Evolutionary conservation across 768 basidiomycete genomes (phyloP), one percentile per base, ranked within the genome.

Genomic region (Glaciozyma antarctica): DNA sequence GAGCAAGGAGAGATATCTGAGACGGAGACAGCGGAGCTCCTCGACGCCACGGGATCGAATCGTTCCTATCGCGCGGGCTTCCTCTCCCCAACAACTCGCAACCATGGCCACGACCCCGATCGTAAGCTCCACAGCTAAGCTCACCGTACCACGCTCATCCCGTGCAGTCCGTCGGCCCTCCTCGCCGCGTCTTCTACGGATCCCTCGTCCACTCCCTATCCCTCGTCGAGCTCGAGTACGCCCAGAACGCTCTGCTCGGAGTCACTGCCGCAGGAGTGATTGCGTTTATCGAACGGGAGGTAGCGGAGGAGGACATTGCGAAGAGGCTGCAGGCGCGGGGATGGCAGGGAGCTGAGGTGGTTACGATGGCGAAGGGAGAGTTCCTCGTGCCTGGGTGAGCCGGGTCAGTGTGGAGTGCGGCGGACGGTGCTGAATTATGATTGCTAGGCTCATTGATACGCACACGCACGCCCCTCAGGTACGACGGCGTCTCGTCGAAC

Each of bases 321-420:
- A 58, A 19, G 21, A 62, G 43, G 26, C 19, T 71, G 48, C 21
- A 16, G 6, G 28, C 22, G 26, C 62, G 47, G 5, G 68, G 60
- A 0, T 66, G 69, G 66, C 30, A 22, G 0, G 66, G 44, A 1
- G 63, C 45, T 8, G 54, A 65, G 26, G 21, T 56, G 4, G 48
- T 65, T 5, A 4, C 5, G 41, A 41, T 72, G 13, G 12, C 24
- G 24, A 21, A 30, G 22, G 71, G 72, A 8, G 70, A 72, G 52
- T 73, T 74, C 59, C 8, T 71, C 32, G 71, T 70, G 16, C 71
- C 72, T 22, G 73, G 72, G 68, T 73, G 45, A 52, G 68, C 28
- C 6, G 19, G 15, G 30, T 30, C 12, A 9, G 30, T 17, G 28
- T 19, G 9, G 4, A 17, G 28, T 17, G 28, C 19, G 24, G 22